phyloP scores from a whole-genome alignment of 192 early-diverging fungal species.

The Entrophospora sp. region DNA sequence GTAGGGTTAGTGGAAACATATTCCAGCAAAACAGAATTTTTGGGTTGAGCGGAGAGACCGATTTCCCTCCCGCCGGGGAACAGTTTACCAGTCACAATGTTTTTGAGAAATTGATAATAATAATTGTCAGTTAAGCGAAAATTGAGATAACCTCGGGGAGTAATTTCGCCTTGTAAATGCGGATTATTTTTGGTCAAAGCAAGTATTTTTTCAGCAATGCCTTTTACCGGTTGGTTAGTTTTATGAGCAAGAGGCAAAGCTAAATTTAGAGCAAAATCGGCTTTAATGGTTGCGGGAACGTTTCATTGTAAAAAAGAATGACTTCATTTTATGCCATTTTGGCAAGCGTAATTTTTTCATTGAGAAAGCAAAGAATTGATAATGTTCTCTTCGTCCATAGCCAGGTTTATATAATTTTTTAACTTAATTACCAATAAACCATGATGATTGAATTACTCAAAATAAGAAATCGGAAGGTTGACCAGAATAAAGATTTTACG shows the following conservation, averaged over 20 bases:
- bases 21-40: background rate
- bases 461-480: no score
- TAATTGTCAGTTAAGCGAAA: background rate
- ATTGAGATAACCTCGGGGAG: background rate
- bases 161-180: background rate
- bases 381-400: no score
- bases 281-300: background rate
- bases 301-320: background rate
- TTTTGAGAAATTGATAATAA: background rate
- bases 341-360: background rate
- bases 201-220: background rate
- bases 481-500: no score
- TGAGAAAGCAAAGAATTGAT: no score
- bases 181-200: background rate
- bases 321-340: background rate
- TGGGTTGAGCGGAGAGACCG: no score
- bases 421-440: no score
- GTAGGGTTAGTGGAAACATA: conserved; percentile 2
- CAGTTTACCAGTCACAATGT: background rate
- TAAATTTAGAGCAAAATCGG: background rate
- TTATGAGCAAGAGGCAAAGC: conserved; percentile 4
- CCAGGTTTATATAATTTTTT: no score
- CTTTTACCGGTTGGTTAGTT: background rate
- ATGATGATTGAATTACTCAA: no score
- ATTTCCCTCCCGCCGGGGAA: background rate